Conservation (phyloP, 768 basidiomycete species). For the Panellus pusillus region DNA sequence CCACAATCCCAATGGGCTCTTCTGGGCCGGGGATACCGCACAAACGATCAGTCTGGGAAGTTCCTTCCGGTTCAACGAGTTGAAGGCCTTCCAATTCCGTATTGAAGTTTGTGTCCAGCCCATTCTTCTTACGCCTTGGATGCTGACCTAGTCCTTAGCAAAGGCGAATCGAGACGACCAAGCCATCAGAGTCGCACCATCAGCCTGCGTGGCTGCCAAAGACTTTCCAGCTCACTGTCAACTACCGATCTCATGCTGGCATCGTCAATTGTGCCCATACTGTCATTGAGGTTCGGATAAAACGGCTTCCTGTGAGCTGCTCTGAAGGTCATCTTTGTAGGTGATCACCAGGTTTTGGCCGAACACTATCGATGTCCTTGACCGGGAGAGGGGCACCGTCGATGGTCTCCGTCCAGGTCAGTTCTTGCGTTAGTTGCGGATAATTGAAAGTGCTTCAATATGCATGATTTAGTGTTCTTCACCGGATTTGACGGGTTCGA, state of each 20-base stretch:
- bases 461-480: conserved; percentile 43
- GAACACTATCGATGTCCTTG: conserved; percentile 58
- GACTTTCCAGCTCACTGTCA: conserved; percentile 59
- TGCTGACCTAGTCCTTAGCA: conserved; percentile 18
- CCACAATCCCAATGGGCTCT: conserved; percentile 61
- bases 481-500: conserved; percentile 49
- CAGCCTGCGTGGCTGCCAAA: conserved; percentile 27
- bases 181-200: not conserved
- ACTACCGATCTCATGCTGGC: conserved; percentile 73
- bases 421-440: no score
- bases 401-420: conserved; percentile 48
- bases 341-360: conserved; percentile 64
- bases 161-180: conserved; percentile 18
- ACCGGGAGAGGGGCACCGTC: conserved; percentile 54
- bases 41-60: conserved; percentile 76
- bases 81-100: conserved; percentile 66
- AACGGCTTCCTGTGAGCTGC: no score
- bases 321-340: no score
- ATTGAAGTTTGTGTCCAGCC: conserved; percentile 49
- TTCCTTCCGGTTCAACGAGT: conserved; percentile 68
- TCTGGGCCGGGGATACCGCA: conserved; percentile 82
- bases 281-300: conserved; percentile 42
- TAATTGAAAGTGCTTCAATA: no score
- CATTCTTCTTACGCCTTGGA: not conserved
- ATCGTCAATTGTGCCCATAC: conserved; percentile 73